Evolutionary conservation across 495 filamentous ascomycete species (phyloP).

Genomic region (Ascobolus immersus): DNA sequence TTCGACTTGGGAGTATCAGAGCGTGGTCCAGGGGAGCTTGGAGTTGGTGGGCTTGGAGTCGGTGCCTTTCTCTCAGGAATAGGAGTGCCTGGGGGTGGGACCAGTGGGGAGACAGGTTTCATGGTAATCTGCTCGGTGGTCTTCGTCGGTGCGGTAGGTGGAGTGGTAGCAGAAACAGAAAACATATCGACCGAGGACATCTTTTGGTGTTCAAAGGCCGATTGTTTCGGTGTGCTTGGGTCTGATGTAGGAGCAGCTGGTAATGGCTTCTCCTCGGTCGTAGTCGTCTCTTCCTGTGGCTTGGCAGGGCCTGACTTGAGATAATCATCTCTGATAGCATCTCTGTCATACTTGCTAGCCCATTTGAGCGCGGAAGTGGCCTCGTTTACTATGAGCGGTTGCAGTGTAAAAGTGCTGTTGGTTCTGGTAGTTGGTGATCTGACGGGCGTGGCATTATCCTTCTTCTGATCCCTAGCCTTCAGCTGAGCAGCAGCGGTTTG

Average conservation of each 20-base stretch:
- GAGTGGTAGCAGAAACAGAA: constrained; percentile 2
- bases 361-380: constrained; percentile 88
- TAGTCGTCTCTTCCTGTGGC: constrained; percentile 7
- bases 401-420: constrained; percentile 72
- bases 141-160: background rate
- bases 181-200: too few relatives aligned
- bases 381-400: constrained; percentile 61
- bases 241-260: constrained; percentile 11
- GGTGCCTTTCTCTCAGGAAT: too few relatives aligned
- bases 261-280: constrained; percentile 11
- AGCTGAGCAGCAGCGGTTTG: constrained; percentile 68
- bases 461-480: constrained; percentile 27
- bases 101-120: background rate
- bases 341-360: constrained; percentile 73
- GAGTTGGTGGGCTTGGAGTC: too few relatives aligned
- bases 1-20: too few relatives aligned
- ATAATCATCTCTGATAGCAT: constrained; percentile 56
- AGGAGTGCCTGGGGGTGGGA: background rate
- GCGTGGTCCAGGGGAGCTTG: too few relatives aligned
- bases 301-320: constrained; percentile 21
- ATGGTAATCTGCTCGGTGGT: too few relatives aligned
- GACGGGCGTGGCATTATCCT: constrained; percentile 5
- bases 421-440: constrained; percentile 25
- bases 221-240: too few relatives aligned
- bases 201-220: too few relatives aligned